Base-by-base conservation (phyloP, 2,329 filamentous ascomycete genomes). In the Cercospora sp. region DNA sequence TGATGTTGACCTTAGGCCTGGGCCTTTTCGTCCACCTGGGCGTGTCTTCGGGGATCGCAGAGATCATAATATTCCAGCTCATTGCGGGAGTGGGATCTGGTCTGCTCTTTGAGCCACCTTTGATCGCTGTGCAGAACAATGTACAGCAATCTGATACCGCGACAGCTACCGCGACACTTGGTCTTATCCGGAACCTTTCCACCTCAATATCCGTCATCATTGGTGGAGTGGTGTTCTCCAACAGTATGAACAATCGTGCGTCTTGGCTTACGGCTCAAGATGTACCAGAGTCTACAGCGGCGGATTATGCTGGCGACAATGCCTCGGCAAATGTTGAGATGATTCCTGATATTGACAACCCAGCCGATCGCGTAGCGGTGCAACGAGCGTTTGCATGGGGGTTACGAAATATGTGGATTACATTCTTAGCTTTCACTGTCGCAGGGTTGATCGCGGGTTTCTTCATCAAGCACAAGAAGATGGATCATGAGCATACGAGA, bases 401-500 rank as follows among this genome's bases (percentile, higher is more conserved):
- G 13, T 26, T 55, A 6, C 49, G 49, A 3, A 55, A 55, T 28
- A 55, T 55, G 49, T 55, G 49, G 49, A 55, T 55, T 12, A n/a
- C 49, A 28, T 55, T 55, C 21, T n/a, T 55, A 13, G 49, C 49
- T 5, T 55, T 55, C 3, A 55, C 49, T 28, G 49, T 30, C 5
- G 49, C 49, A 55, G 49, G 49, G 7, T 18, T 55, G 49, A 6
- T 55, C 3, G 49, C 49, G 6, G 49, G 49, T 5, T 55, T 55
- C 24, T 55, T 55, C 24, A 55, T 55, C 49, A 55, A 55, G 49
- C 49, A 55, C 26, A 55, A 55, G 49, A 28, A 55, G 30, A 28
- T 55, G 49, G 49, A 55, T 55, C 49, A 55, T 26, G 49, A 55
- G 49, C 49, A 55, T 28, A 55, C 49, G 49, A 55, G 16, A 28